Evolutionary conservation across 192 early-diverging fungal species (phyloP).

Genomic region (Coemansia sp.): DNA sequence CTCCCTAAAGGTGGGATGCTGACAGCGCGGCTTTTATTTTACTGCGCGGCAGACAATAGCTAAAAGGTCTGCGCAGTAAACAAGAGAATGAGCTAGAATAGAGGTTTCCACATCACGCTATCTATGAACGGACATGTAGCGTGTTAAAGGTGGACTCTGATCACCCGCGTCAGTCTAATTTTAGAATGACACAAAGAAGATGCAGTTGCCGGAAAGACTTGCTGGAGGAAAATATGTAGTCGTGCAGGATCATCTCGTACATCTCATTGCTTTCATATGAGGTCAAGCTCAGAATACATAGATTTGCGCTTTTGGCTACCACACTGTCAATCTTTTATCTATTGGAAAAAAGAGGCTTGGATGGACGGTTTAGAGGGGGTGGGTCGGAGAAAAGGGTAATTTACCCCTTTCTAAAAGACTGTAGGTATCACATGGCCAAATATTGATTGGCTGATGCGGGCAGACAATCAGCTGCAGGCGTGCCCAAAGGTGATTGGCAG

Average conservation of each 20-base stretch:
- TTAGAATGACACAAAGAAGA: not conserved
- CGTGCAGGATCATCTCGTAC: not conserved
- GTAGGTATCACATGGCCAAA: not conserved
- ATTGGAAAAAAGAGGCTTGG: constrained; percentile 3
- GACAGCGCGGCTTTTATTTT: not conserved
- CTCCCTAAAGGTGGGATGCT: not conserved
- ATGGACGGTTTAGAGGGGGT: not conserved
- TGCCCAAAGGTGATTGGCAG: constrained; percentile 10
- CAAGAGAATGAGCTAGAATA: not conserved
- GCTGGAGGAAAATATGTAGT: not conserved
- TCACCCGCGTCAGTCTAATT: not conserved
- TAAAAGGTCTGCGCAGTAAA: constrained; percentile 4
- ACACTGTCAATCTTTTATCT: not conserved
- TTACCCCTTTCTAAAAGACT: not conserved
- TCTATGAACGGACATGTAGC: not conserved
- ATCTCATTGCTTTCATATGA: not conserved
- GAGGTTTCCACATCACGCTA: not conserved
- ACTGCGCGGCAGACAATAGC: not conserved
- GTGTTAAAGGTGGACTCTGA: not conserved
- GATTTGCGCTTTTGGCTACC: not conserved
- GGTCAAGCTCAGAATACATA: not conserved
- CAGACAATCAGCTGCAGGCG: constrained; percentile 11
- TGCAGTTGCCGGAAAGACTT: constrained; percentile 13
- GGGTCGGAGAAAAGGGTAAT: not conserved
- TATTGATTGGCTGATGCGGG: not conserved